Evolutionary conservation across 257 asterid genomes (phyloP), one percentile per base, ranked within the genome.

Genomic region (Primulina huaijiensis): DNA sequence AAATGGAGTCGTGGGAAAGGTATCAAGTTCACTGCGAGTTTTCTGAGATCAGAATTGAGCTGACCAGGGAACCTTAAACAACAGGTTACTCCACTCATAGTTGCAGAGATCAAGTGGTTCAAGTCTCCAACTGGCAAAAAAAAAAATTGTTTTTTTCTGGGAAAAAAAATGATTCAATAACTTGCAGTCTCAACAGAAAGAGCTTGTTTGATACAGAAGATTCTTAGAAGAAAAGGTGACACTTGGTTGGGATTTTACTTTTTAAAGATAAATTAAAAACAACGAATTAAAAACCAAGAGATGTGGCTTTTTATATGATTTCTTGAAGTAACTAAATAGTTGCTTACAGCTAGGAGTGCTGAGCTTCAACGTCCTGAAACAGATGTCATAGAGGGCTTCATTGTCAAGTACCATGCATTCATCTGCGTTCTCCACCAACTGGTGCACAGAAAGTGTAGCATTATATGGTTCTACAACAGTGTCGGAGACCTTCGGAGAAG

Each of bases 351-450:
- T 90, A 62, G 97, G 97, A 35, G 95, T 90, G 78, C 97, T 90
- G 80, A 90, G 95, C 85, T 90, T 90, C 87, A 90, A 68, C 40
- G 97, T 90, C 81, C 97, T 88, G 88, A 90, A 90, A 70, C 97
- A 90, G 60, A 90, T 90, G 75, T 90, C 97, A 55, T 90, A 90
- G 60, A 88, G 91, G 30, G 97, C 97, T 81, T 90, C 97, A 62
- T 90, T 90, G 79, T 90, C 97, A 23, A 90, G 95, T 60, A 90
- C 97, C 97, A 90, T 90, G 85, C 97, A 90, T 74, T 90, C 97
- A 68, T 90, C 97, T 19, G 97, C 97, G 40, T 90, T 90, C 86
- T 90, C 97, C 56, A 90, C 97, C 81, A 90, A 62, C 75, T 90
- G 97, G 77, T 90, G 97, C 70, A 90, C 97, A 29, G 97, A 90